Evolutionary conservation across 768 basidiomycete species (phyloP), one percentile per base, ranked within the genome.

Genomic region (Termitomyces eurrhizus): DNA sequence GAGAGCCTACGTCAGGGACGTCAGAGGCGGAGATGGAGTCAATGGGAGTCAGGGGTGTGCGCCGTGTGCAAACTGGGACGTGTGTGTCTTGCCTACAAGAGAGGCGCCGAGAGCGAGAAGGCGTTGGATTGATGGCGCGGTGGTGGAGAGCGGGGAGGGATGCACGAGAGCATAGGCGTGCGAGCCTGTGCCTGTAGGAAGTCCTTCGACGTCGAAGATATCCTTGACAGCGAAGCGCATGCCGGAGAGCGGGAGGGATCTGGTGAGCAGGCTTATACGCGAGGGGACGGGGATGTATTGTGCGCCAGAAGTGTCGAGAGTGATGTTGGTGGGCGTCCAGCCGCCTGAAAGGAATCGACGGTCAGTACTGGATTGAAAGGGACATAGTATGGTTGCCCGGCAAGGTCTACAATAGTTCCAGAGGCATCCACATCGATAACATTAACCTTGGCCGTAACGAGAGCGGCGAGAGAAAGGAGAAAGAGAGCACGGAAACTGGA

Each of bases 71-170:
- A 82, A 82, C 63, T 81, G 80, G 0, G 80, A 79, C 9, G 80
- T 80, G 59, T 80, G 81, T 8, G 79, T 78, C 67, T 84, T 86
- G 39, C 83, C 83, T 2, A 86, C 75, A 62, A 84, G 70, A 11
- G 78, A 69, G 18, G 80, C 80, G 26, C 84, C 84, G 42, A 78
- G 74, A 52, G 76, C 73, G 35, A 82, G 64, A 5, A 86, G 75
- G 16, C 71, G 74, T 63, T 78, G 74, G 18, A 86, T 67, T 0
- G 80, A 74, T 5, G 77, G 72, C 7, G 81, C 80, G 0, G 73
- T 76, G 4, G 42, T 54, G 35, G 69, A 67, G 32, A 42, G 42
- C n/a, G 75, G 74, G 3, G 68, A 64, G 3, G 76, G 72, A 48
- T 80, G 74, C 7, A 75, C 69, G 16, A 69, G 61, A 26, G 56